These are phyloP conservation scores for Alternaria ventricosa DNA, from an alignment of 2,329 filamentous ascomycete genomes.

Conservation along the genomic window DNA sequence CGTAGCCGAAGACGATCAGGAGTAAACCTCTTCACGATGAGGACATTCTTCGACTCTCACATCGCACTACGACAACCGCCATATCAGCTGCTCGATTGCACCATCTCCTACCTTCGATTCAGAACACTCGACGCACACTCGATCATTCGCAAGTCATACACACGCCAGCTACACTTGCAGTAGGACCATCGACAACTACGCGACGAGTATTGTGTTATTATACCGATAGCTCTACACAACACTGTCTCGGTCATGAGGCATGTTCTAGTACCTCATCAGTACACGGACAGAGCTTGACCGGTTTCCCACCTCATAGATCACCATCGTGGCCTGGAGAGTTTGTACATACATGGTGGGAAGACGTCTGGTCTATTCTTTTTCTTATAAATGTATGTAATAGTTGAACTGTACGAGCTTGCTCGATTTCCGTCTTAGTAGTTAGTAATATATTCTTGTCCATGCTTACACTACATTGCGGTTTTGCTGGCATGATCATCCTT, in stretches of 20 bases:
- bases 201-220: slow-evolving; percentile 8
- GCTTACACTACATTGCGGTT: background rate
- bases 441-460: background rate
- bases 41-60: background rate
- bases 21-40: background rate
- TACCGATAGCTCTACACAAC: slow-evolving; percentile 4
- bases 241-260: background rate
- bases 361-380: slow-evolving; percentile 13
- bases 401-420: background rate
- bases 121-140: background rate
- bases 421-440: background rate
- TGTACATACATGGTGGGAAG: background rate
- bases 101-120: slow-evolving; percentile 1
- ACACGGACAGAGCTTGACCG: slow-evolving; percentile 6
- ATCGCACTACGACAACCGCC: background rate
- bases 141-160: background rate
- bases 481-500: background rate
- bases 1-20: background rate
- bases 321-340: background rate
- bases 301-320: slow-evolving; percentile 4
- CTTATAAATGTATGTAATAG: background rate
- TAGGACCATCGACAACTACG: background rate
- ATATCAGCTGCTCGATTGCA: background rate
- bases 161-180: background rate
- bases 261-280: background rate